Conservation (phyloP, 1,284 basidiomycete genomes). For the Papiliotrema laurentii region DNA sequence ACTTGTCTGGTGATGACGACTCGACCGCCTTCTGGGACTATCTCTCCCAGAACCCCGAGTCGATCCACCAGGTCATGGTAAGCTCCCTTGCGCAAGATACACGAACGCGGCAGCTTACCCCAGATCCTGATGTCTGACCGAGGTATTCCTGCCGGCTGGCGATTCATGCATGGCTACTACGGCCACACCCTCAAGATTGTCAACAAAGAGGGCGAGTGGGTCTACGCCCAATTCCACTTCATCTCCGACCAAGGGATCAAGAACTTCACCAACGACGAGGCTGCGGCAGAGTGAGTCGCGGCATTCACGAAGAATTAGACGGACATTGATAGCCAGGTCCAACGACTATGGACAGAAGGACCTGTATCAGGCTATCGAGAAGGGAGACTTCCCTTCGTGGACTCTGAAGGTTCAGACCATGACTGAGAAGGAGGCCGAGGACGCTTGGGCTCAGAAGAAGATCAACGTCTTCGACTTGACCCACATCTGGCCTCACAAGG, state of each 20-base stretch:
- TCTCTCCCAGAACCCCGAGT: conserved; percentile 84
- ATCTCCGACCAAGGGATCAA: conserved; percentile 72
- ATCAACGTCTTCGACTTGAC: conserved; percentile 70
- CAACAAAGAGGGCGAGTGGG: conserved; percentile 73
- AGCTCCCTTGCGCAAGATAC: too few relatives aligned
- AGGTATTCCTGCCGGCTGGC: conserved; percentile 76
- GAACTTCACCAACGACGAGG: conserved; percentile 49
- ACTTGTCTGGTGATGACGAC: conserved; percentile 39
- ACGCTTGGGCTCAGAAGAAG: conserved; percentile 57
- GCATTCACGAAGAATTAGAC: background rate
- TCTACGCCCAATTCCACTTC: conserved; percentile 78
- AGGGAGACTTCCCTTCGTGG: conserved; percentile 53
- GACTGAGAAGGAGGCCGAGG: conserved; percentile 84
- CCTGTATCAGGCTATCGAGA: conserved; percentile 68
- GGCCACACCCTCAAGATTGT: conserved; percentile 88
- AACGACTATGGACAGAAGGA: conserved; percentile 74
- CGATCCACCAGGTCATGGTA: conserved; percentile 77
- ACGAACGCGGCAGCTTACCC: too few relatives aligned
- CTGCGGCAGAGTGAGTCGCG: conserved; percentile 26
- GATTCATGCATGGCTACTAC: conserved; percentile 82
- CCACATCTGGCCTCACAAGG: conserved; percentile 77
- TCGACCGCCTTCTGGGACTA: conserved; percentile 67
- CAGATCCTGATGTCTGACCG: conserved; percentile 58
- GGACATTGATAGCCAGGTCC: conserved; percentile 50
- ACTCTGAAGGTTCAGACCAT: conserved; percentile 63